Conservation (phyloP, 2,329 filamentous ascomycete genomes). For the Metarhizium robertsii region DNA sequence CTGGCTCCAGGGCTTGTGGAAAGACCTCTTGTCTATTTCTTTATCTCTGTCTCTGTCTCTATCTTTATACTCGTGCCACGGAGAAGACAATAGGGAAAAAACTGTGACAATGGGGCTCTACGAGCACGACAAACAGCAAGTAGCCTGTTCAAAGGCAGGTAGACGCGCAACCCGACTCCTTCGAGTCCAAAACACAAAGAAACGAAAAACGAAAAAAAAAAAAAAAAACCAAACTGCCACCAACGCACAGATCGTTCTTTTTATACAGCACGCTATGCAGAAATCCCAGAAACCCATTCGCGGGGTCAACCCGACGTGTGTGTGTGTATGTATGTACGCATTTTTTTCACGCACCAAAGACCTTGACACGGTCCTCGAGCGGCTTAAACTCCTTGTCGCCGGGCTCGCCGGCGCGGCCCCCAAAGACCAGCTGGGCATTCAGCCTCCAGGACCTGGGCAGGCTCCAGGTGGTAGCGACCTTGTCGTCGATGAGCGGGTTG, state of each 20-base stretch:
- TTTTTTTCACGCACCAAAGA: conserved; percentile 39
- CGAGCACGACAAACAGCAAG: neutral
- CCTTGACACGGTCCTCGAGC: conserved; percentile 58
- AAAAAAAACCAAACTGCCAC: neutral
- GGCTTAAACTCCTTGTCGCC: conserved; percentile 56
- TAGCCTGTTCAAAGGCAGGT: too few relatives aligned
- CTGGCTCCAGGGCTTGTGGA: too few relatives aligned
- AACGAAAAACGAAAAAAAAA: neutral
- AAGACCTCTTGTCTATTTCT: too few relatives aligned
- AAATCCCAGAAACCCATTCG: neutral
- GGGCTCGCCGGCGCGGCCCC: conserved; percentile 46
- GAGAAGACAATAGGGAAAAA: conserved; percentile 6
- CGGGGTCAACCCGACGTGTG: too few relatives aligned
- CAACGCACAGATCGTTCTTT: neutral
- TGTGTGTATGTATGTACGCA: too few relatives aligned
- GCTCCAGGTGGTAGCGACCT: conserved; percentile 60
- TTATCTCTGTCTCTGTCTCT: too few relatives aligned
- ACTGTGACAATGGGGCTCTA: neutral
- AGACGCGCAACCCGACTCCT: too few relatives aligned
- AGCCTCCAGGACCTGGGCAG: conserved; percentile 67
- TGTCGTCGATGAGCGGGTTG: conserved; percentile 73
- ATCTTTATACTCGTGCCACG: neutral
- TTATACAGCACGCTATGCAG: neutral
- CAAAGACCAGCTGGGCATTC: conserved; percentile 79
- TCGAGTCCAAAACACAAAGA: neutral